Conservation (phyloP, 1,139 yeast species). For the Candida freyschussii region DNA sequence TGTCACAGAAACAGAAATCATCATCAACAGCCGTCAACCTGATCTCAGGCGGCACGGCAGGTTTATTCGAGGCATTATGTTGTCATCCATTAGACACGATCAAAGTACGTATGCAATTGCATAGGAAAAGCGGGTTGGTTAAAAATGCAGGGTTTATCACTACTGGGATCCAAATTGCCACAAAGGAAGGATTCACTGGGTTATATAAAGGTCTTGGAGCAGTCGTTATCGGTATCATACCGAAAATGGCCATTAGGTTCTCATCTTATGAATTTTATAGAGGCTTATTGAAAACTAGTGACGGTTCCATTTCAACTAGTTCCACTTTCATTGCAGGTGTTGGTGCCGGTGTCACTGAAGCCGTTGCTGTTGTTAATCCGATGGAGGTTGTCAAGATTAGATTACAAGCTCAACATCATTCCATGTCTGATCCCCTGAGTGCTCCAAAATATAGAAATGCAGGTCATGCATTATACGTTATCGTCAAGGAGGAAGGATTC, state of each 20-base stretch:
- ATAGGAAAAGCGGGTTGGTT: constrained; percentile 51
- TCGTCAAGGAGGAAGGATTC: constrained; percentile 87
- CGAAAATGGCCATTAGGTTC: constrained; percentile 96
- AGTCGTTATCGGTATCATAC: constrained; percentile 94
- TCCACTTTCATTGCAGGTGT: constrained; percentile 86
- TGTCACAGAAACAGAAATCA: constrained; percentile 21
- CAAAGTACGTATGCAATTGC: constrained; percentile 94
- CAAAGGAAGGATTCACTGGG: constrained; percentile 78
- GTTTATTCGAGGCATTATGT: constrained; percentile 90
- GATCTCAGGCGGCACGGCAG: constrained; percentile 96
- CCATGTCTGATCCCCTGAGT: constrained; percentile 67
- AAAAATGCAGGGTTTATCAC: constrained; percentile 81
- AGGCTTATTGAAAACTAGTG: constrained; percentile 53
- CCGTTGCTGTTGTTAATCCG: constrained; percentile 90
- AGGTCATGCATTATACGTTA: constrained; percentile 81
- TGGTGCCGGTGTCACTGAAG: constrained; percentile 97
- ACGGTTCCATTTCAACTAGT: constrained; percentile 68
- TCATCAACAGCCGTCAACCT: constrained; percentile 62
- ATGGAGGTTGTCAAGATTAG: constrained; percentile 97
- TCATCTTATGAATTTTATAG: constrained; percentile 90
- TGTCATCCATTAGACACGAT: constrained; percentile 96
- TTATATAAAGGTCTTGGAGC: constrained; percentile 96
- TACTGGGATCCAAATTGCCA: constrained; percentile 76
- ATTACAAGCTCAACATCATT: constrained; percentile 92
- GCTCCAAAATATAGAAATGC: constrained; percentile 87